Evolutionary conservation across 202 grass and related monocot genomes (phyloP).

Genomic region (Schoenoplectus tabernaemontani): DNA sequence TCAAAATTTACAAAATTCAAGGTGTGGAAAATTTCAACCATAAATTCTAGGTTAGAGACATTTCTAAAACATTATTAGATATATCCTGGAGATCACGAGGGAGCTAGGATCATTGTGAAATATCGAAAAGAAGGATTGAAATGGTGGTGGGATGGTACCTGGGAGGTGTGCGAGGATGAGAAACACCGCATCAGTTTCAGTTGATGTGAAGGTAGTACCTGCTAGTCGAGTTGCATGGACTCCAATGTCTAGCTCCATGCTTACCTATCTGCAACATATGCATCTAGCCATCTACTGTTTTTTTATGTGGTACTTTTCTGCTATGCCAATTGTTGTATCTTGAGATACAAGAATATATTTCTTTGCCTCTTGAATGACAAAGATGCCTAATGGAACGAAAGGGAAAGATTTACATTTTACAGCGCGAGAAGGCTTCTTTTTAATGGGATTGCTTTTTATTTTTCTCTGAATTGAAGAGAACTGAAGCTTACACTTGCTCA

Average conservation of each 20-base stretch:
- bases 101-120: too few relatives aligned
- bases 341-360: conserved; percentile 45
- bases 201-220: conserved; percentile 37
- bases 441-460: too few relatives aligned
- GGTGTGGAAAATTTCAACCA: too few relatives aligned
- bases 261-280: conserved; percentile 1
- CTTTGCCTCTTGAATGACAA: conserved; percentile 26
- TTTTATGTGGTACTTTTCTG: conserved; percentile 15
- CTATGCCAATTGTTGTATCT: conserved; percentile 15
- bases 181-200: conserved; percentile 54
- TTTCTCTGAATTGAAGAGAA: too few relatives aligned
- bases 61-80: too few relatives aligned
- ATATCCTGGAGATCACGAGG: too few relatives aligned
- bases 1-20: too few relatives aligned
- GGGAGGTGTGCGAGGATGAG: conserved; percentile 59
- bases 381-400: conserved; percentile 24
- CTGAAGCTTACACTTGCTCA: too few relatives aligned
- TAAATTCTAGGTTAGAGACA: neutral
- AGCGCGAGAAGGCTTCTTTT: neutral
- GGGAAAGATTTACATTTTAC: neutral
- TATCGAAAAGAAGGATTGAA: neutral
- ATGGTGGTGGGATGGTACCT: conserved; percentile 29
- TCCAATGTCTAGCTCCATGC: conserved; percentile 56
- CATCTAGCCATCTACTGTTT: neutral
- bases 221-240: conserved; percentile 23